Evolutionary conservation across 2,329 filamentous ascomycete genomes (phyloP), one percentile per base, ranked within the genome.

Genomic region (Fusarium armeniacum): DNA sequence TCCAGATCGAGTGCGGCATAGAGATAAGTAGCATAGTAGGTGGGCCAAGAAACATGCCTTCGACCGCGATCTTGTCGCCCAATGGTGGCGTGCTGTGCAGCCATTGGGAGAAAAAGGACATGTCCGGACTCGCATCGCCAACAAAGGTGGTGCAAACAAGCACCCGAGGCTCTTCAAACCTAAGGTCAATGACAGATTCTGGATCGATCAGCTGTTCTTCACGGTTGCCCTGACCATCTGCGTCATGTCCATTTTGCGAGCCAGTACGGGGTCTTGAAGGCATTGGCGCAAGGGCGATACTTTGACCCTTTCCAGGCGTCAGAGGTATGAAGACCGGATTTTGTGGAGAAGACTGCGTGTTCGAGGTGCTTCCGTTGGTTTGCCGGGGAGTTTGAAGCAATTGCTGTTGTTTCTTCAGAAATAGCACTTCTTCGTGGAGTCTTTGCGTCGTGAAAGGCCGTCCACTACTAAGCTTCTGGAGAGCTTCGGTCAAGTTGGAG

Each of bases 1-100:
- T 88, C 87, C 88, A 91, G 16, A 91, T 83, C 7, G 84, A 83
- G 60, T 86, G 83, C 6, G 89, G 88, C 86, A 91, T 90, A 6
- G 89, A 90, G 56, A 91, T 88, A 32, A 91, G 80, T 11, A 91
- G 79, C 81, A 90, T 89, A 0, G 89, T 90, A 2, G 89, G 88
- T 1, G 89, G 89, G 0, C 89, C 89, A 20, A 90, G 80, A 67
- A 91, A 91, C 87, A 91, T 90, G 69, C 88, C 89, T 74, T 91
- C 89, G 6, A 91, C 87, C 9, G 85, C 83, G 59, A 91, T 87
- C 70, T 86, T 88, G 18, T 85, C 83, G 2, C 86, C 85, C 5
- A 87, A 82, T 1, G 84, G 78, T 2, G 88, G 87, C 2, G 84
- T 84, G 68, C 87, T 86, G 46, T 87, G 85, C n/a, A 91, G 81